phyloP scores from a whole-genome alignment of 768 basidiomycete species.

The Trametes villosa region DNA sequence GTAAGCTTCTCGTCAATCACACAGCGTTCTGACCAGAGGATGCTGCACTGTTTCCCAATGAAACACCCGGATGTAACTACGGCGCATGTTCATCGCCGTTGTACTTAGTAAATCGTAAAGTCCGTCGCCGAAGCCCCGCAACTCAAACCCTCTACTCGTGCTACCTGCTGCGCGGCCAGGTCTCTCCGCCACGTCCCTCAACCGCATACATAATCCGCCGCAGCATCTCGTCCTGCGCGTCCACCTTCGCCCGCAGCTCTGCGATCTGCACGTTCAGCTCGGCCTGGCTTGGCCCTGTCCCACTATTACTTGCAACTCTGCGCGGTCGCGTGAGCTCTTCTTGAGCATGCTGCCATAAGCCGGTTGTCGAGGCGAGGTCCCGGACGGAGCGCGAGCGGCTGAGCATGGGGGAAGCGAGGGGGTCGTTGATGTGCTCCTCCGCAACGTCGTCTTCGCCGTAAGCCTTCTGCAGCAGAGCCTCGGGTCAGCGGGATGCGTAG shows the following conservation, averaged over 20 bases:
- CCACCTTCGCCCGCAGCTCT: constrained; percentile 58
- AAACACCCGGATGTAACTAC: no score
- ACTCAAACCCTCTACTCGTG: background rate
- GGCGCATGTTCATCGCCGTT: no score
- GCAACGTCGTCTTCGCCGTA: constrained; percentile 19
- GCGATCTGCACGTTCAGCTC: constrained; percentile 69
- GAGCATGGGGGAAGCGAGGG: constrained; percentile 24
- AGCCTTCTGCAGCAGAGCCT: constrained; percentile 2
- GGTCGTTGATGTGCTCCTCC: constrained; percentile 17
- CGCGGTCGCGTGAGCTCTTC: constrained; percentile 16
- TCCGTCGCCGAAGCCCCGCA: no score
- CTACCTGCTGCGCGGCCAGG: constrained; percentile 14
- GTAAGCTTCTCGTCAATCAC: no score
- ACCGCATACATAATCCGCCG: constrained; percentile 34
- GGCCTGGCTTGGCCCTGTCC: constrained; percentile 25
- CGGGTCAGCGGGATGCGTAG: background rate
- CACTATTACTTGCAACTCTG: constrained; percentile 10
- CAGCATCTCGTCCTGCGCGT: constrained; percentile 61
- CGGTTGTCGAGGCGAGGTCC: constrained; percentile 11
- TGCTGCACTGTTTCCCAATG: no score
- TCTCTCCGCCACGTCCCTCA: constrained; percentile 27
- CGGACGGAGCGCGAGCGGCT: constrained; percentile 13
- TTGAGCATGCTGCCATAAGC: constrained; percentile 21
- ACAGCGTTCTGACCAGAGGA: no score
- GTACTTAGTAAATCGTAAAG: no score